Conservation (phyloP, 2,329 filamentous ascomycete species). For the Didymella exigua region DNA sequence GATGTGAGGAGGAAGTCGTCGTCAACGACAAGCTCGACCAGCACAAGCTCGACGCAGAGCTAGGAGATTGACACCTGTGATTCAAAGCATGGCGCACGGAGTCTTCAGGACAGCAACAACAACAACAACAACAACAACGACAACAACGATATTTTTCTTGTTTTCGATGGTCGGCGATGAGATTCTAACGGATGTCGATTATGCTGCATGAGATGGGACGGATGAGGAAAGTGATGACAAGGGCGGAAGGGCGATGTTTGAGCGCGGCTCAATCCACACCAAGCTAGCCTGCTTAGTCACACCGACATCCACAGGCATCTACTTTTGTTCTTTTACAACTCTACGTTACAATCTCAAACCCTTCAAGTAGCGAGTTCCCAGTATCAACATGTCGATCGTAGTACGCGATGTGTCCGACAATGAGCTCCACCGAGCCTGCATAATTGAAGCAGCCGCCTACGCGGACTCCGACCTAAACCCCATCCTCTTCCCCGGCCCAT, state of each 20-base stretch:
- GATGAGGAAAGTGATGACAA: slow-evolving; percentile 1
- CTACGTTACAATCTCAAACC: background rate
- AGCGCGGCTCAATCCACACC: background rate
- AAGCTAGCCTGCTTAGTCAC: slow-evolving; percentile 16
- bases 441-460: slow-evolving; percentile 33
- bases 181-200: too few relatives aligned
- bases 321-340: background rate
- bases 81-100: background rate
- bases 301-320: slow-evolving; percentile 1
- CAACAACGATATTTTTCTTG: background rate
- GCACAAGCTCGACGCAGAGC: background rate
- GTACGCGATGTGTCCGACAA: slow-evolving; percentile 30
- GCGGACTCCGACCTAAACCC: slow-evolving; percentile 20
- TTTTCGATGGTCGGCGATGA: background rate
- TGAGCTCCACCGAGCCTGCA: slow-evolving; percentile 30
- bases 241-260: slow-evolving; percentile 14
- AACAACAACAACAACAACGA: too few relatives aligned
- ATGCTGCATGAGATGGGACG: background rate
- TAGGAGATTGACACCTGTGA: background rate
- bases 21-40: background rate
- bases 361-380: too few relatives aligned
- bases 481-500: slow-evolving; percentile 36
- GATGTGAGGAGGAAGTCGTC: slow-evolving; percentile 7
- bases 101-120: background rate
- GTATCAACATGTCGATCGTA: slow-evolving; percentile 28